Evolutionary conservation across 805 yeast genomes (phyloP), one percentile per base, ranked within the genome.

Genomic region (Saccharomycodes ludwigii): DNA sequence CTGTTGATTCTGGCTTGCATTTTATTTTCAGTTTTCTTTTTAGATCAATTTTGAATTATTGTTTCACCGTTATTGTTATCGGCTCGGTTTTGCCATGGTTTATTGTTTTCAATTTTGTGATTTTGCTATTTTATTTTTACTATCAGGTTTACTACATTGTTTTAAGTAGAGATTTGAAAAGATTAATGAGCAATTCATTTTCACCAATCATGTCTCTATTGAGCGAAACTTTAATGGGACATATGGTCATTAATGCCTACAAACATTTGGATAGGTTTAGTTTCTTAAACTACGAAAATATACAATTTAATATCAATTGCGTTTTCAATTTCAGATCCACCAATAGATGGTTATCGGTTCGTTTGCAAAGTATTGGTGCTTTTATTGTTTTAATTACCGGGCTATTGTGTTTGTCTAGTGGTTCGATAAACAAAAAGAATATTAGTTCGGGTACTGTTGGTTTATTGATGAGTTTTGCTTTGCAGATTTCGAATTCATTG

Each of bases 201-300:
- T 71, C 82, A 35, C 95, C 95, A 3, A 73, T 83, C 12, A 79
- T 70, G 59, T 79, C 94, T 0, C 84, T 79, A 42, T 65, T 85
- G 40, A 86, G 81, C 48, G 95, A 85, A 47, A 74, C 85, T 3
- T 56, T 85, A 30, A 67, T 66, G 20, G 95, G 95, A 9, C 70
- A 77, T 15, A 72, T 73, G 29, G 85, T 93, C 1, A 74, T 85
- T 34, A 63, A 78, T 29, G 95, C 95, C 0, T 86, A 68, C 46
- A 60, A 65, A n/a, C 93, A 83, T 40, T 54, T 54, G 18, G 64
- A 60, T 4, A 62, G 93, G 35, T 85, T 84, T 54, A 58, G 60
- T 16, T 67, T 53, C 46, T 63, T 71, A 35, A 77, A 76, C 48
- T 50, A 56, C 21, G 56, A 63, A 13, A 64, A 66, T 38, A 54